phyloP scores from a whole-genome alignment of 208 protist genomes.

The Trypanosoma grayi region DNA sequence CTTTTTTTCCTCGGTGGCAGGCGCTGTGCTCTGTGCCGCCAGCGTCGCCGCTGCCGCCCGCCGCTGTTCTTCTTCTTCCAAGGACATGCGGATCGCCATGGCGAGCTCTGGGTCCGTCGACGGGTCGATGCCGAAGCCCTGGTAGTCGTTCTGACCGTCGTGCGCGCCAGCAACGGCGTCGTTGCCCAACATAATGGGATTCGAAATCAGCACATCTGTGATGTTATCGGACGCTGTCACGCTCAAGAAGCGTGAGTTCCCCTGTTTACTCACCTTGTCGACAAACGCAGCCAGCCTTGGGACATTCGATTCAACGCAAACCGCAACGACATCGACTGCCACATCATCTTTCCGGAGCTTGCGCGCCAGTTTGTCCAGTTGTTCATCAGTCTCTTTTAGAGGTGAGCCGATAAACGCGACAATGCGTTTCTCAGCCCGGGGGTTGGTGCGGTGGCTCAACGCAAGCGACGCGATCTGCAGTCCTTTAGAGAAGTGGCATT shows the following conservation, averaged over 20 bases:
- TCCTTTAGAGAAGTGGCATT: conserved; percentile 86
- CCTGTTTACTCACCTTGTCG: conserved; percentile 81
- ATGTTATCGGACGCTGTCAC: conserved; percentile 80
- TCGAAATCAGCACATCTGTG: conserved; percentile 91
- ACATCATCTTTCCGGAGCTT: conserved; percentile 97
- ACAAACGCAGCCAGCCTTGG: conserved; percentile 92
- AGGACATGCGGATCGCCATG: conserved; percentile 93
- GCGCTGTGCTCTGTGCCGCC: conserved; percentile 2
- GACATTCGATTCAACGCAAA: conserved; percentile 93
- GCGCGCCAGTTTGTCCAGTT: conserved; percentile 92
- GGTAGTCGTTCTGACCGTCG: conserved; percentile 14
- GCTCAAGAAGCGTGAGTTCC: conserved; percentile 85
- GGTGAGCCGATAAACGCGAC: conserved; percentile 98
- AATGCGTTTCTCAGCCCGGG: conserved; percentile 95
- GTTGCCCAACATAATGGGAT: conserved; percentile 77
- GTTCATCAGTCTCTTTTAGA: conserved; percentile 81
- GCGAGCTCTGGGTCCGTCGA: conserved; percentile 93
- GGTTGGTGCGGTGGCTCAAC: conserved; percentile 96
- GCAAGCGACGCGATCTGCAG: conserved; percentile 95
- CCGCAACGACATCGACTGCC: conserved; percentile 96
- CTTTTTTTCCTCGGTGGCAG: neutral
- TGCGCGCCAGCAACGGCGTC: conserved; percentile 29
- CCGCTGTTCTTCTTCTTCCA: conserved; percentile 93
- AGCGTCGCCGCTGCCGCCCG: conserved; percentile 57
- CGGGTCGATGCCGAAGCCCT: conserved; percentile 88